Evolutionary conservation across 2,329 filamentous ascomycete genomes (phyloP).

Genomic region (Fusarium bulbicola): DNA sequence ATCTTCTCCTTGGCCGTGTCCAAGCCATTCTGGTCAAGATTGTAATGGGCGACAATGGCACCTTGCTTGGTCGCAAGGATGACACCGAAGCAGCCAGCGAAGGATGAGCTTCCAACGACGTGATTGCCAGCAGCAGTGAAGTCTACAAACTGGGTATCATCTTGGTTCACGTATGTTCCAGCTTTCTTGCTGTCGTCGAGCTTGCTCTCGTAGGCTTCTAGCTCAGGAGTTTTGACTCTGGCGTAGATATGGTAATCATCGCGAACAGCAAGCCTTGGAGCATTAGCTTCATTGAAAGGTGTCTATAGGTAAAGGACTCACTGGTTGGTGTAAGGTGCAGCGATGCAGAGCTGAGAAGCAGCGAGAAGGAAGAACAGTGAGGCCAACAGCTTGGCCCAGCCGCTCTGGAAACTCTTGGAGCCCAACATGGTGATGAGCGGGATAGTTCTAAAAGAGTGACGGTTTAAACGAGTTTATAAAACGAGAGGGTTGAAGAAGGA

Average conservation of each 20-base stretch:
- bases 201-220: background rate
- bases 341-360: conserved; percentile 1
- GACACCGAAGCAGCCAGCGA: conserved; percentile 1
- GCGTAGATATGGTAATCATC: background rate
- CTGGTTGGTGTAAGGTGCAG: background rate
- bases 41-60: background rate
- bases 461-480: background rate
- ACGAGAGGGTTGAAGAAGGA: background rate
- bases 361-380: background rate
- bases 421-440: background rate
- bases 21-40: background rate
- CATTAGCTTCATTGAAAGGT: background rate
- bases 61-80: conserved; percentile 1
- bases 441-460: background rate
- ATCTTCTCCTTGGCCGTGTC: background rate
- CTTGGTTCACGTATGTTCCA: background rate
- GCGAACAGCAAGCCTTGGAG: background rate
- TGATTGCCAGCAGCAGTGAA: background rate
- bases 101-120: background rate
- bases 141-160: background rate
- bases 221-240: background rate
- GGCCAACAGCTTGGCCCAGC: background rate
- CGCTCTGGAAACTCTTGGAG: background rate
- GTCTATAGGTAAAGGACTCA: background rate
- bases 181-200: background rate